phyloP scores from a whole-genome alignment of 2,329 filamentous ascomycete species.

The Apiospora aurea region DNA sequence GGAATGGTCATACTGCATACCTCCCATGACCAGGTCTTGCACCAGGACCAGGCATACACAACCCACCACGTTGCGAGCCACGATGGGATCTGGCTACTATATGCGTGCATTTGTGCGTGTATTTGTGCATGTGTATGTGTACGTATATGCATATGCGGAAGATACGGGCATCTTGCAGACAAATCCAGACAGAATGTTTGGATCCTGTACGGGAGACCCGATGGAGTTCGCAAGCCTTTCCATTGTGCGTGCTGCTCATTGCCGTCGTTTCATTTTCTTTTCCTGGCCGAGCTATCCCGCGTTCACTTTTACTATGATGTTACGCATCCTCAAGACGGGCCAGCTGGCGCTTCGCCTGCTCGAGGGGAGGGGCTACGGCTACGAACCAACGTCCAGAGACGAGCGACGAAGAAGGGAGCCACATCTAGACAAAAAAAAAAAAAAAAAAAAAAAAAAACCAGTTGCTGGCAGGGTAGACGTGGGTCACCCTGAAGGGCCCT shows the following conservation, averaged over 20 bases:
- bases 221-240: neutral
- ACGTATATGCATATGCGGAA: neutral
- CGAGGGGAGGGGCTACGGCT: neutral
- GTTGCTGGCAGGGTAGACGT: neutral
- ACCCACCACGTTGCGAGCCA: slow-evolving; percentile 4
- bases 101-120: neutral
- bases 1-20: neutral
- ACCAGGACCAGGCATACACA: neutral
- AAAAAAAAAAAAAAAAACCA: neutral
- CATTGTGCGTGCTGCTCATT: neutral
- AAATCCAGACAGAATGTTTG: neutral
- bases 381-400: neutral
- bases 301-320: neutral
- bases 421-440: neutral
- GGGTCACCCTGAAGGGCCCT: neutral
- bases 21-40: slow-evolving; percentile 9
- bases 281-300: neutral
- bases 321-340: neutral
- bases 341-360: neutral
- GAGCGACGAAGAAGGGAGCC: neutral
- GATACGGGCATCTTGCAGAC: neutral
- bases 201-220: neutral
- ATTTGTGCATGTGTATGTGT: slow-evolving; percentile 1
- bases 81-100: neutral
- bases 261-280: neutral